Conservation (phyloP, 495 filamentous ascomycete genomes). For the Xylaria sp. region DNA sequence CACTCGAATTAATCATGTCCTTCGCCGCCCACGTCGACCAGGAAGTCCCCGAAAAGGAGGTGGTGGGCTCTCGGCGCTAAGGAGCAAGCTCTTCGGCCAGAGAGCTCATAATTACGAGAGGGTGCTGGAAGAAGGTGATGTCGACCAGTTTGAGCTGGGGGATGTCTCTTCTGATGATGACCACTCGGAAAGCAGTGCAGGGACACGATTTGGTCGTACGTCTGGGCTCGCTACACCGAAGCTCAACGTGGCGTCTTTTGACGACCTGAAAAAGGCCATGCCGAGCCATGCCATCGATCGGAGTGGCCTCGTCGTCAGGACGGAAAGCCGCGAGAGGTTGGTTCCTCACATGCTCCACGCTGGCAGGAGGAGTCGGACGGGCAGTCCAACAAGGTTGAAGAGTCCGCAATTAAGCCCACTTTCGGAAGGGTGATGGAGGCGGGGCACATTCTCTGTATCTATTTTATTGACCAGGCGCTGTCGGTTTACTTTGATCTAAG, state of each 20-base stretch:
- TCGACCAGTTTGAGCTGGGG: conserved; percentile 73
- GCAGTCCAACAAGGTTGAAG: conserved; percentile 68
- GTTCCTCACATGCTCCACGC: conserved; percentile 56
- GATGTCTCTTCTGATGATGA: conserved; percentile 66
- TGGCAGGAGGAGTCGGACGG: conserved; percentile 64
- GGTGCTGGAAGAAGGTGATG: conserved; percentile 79
- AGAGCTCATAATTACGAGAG: conserved; percentile 72
- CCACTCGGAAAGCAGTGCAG: conserved; percentile 56
- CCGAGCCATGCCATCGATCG: conserved; percentile 70
- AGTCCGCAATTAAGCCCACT: conserved; percentile 65
- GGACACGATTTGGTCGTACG: conserved; percentile 57
- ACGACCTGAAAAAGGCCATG: conserved; percentile 54
- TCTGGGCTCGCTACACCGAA: conserved; percentile 71
- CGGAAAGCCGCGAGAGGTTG: conserved; percentile 80
- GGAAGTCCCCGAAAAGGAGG: conserved; percentile 61
- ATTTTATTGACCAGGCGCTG: conserved; percentile 30
- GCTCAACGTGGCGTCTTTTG: conserved; percentile 67
- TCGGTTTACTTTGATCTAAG: conserved; percentile 16
- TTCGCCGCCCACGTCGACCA: conserved; percentile 58
- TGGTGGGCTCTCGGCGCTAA: conserved; percentile 61
- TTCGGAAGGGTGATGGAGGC: conserved; percentile 43
- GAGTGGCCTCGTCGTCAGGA: conserved; percentile 75
- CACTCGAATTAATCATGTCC: conserved; percentile 60
- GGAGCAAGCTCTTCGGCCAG: conserved; percentile 65
- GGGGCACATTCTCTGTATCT: conserved; percentile 27